phyloP scores from a whole-genome alignment of 768 basidiomycete genomes.

The Favolaschia claudopus region DNA sequence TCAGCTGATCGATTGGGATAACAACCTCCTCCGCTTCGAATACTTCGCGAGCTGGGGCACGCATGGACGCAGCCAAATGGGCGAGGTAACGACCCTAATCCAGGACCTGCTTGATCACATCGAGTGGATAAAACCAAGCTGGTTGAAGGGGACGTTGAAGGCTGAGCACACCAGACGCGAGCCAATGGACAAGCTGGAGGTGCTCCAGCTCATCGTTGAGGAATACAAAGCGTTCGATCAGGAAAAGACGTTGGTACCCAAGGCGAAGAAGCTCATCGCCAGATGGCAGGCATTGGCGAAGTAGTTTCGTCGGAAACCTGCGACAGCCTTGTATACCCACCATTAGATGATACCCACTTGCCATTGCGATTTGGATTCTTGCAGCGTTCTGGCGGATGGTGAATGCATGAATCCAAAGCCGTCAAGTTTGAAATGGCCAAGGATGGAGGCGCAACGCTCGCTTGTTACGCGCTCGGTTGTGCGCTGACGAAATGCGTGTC shows the following conservation, averaged over 20 bases:
- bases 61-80: neutral
- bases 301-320: neutral
- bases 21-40: neutral
- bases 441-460: no score
- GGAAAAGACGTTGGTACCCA: neutral
- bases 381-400: no score
- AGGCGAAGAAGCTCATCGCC: neutral
- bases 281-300: neutral
- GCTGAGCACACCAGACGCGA: neutral
- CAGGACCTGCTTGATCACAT: neutral
- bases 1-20: neutral
- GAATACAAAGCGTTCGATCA: neutral
- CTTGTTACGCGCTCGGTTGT: no score
- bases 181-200: constrained; percentile 3
- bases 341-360: no score
- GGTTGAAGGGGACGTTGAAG: neutral
- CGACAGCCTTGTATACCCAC: neutral
- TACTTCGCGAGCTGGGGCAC: neutral
- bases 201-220: neutral
- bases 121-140: neutral
- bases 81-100: neutral
- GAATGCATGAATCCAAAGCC: no score
- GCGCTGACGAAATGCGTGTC: no score
- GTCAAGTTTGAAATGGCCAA: no score
- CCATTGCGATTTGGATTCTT: no score